Conservation (phyloP, 108 stramenopile genomes). For the Pinguiococcus pyrenoidosus region DNA sequence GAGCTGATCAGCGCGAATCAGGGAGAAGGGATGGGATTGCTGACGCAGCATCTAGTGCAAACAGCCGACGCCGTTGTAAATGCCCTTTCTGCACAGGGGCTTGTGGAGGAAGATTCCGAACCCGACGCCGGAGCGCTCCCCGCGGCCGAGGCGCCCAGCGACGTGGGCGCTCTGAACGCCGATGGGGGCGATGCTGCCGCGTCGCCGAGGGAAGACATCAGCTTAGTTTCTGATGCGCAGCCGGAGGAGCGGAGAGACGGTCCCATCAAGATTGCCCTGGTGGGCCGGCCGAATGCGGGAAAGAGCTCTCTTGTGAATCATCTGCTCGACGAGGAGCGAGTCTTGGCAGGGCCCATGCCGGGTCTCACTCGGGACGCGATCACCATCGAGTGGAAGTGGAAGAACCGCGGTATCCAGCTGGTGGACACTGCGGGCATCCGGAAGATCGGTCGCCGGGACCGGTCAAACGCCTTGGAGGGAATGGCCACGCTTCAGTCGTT, state of each 20-base stretch:
- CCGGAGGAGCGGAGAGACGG: neutral
- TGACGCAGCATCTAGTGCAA: no score
- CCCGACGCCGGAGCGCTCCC: no score
- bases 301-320: conserved; percentile 36
- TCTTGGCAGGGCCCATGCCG: conserved; percentile 19
- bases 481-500: conserved; percentile 16
- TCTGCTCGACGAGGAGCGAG: conserved; percentile 8
- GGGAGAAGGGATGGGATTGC: no score
- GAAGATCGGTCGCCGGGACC: conserved; percentile 19
- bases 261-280: conserved; percentile 15
- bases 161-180: no score
- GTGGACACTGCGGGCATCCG: conserved; percentile 37
- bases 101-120: no score
- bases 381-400: conserved; percentile 29
- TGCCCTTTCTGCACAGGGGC: no score
- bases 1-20: no score
- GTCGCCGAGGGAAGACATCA: no score
- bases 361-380: conserved; percentile 33
- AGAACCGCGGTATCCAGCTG: conserved; percentile 10
- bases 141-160: no score
- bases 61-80: no score
- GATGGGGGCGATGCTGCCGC: no score
- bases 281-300: conserved; percentile 37
- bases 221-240: neutral
- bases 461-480: conserved; percentile 5